These are phyloP conservation scores for Pythium folliculosum DNA, from an alignment of 352 stramenopile species.

Conservation along the genomic window DNA sequence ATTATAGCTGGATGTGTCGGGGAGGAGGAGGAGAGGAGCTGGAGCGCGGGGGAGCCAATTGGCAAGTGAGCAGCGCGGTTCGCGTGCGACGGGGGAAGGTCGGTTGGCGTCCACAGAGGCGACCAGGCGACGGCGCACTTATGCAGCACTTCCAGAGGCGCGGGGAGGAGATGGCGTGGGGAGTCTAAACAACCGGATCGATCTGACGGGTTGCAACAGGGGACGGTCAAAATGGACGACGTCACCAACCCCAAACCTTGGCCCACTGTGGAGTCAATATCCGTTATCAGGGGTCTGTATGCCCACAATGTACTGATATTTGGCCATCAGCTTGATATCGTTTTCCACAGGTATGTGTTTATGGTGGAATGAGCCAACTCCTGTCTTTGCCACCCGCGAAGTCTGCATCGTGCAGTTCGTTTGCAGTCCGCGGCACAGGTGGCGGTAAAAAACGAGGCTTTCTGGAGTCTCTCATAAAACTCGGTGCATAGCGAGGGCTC, in stretches of 20 bases:
- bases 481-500: neutral
- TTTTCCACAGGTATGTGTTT: neutral
- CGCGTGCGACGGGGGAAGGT: slow-evolving; percentile 10
- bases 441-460: slow-evolving; percentile 8
- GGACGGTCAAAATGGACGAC: slow-evolving; percentile 15
- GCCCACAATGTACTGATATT: no score
- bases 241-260: slow-evolving; percentile 22
- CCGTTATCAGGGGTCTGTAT: neutral
- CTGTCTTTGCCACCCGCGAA: slow-evolving; percentile 16
- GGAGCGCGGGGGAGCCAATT: neutral
- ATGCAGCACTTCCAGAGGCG: slow-evolving; percentile 15
- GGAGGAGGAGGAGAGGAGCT: neutral
- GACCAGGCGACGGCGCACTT: slow-evolving; percentile 14
- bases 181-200: slow-evolving; percentile 17
- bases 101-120: slow-evolving; percentile 13
- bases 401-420: slow-evolving; percentile 12
- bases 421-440: slow-evolving; percentile 12
- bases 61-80: slow-evolving; percentile 8
- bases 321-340: neutral
- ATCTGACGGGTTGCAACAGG: neutral
- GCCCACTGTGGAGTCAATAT: neutral
- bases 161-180: slow-evolving; percentile 1
- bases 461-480: slow-evolving; percentile 17
- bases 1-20: neutral
- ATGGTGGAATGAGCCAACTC: neutral